A percentile compares a stretch with the other conserved stretches of the same genome.
phyloP scores from a whole-genome alignment of 2,329 filamentous ascomycete genomes.

The Phaeosphaeria sp. region DNA sequence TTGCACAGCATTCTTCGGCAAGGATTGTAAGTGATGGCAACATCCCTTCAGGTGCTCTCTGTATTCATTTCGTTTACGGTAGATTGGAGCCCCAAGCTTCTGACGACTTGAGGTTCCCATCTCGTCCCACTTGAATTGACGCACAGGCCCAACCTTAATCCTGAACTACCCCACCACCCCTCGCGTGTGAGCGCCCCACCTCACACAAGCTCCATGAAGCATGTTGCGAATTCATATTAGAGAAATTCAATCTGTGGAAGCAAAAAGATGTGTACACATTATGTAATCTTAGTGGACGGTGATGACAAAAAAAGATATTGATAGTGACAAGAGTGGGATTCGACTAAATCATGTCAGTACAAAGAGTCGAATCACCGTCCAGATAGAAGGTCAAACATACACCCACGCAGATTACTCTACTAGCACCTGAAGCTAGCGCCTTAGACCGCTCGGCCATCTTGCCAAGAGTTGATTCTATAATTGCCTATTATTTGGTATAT shows the following conservation, averaged over 20 bases:
- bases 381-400: slow-evolving; percentile 6
- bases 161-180: slow-evolving; percentile 5
- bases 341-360: slow-evolving; percentile 15
- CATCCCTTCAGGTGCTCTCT: not conserved
- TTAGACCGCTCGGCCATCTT: slow-evolving; percentile 45
- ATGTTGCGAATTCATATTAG: not conserved
- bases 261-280: not conserved
- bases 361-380: not conserved
- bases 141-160: slow-evolving; percentile 6
- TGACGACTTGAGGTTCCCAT: not conserved
- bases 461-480: slow-evolving; percentile 11
- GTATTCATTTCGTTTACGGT: not conserved
- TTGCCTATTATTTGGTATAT: not conserved
- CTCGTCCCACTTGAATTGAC: not conserved
- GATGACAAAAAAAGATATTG: slow-evolving; percentile 18
- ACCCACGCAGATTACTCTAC: slow-evolving; percentile 45
- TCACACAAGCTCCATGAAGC: not conserved
- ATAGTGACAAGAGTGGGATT: slow-evolving; percentile 47
- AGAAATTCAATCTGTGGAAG: not conserved
- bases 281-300: slow-evolving; percentile 1
- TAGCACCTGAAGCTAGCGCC: slow-evolving; percentile 50
- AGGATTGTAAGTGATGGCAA: not conserved
- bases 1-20: not conserved
- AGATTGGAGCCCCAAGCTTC: not conserved
- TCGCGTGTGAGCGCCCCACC: slow-evolving; percentile 1